Evolutionary conservation across 441 rosid species (phyloP).

Genomic region (Erodium moschatum): DNA sequence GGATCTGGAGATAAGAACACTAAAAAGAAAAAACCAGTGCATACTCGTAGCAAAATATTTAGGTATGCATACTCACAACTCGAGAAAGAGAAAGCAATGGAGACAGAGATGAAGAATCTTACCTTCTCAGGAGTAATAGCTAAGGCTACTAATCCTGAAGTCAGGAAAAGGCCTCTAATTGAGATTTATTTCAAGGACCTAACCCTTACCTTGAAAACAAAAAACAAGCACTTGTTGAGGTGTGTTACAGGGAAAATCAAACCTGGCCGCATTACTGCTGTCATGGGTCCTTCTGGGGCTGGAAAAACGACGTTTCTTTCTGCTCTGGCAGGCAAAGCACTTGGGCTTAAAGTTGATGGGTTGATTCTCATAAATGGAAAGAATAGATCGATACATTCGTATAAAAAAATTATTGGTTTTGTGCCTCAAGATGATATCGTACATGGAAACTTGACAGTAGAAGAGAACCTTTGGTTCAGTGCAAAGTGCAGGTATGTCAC

Average conservation of each 20-base stretch:
- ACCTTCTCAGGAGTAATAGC: constrained; percentile 88
- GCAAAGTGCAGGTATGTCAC: constrained; percentile 78
- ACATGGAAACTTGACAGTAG: constrained; percentile 93
- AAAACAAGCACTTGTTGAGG: constrained; percentile 74
- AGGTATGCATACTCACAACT: constrained; percentile 88
- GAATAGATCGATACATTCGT: constrained; percentile 61
- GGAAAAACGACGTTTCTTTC: constrained; percentile 95
- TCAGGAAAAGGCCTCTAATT: constrained; percentile 53
- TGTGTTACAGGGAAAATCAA: constrained; percentile 77
- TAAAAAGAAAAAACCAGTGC: constrained; percentile 62
- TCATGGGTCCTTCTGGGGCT: constrained; percentile 99
- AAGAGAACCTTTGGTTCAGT: constrained; percentile 93
- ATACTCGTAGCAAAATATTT: constrained; percentile 89
- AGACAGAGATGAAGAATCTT: constrained; percentile 49
- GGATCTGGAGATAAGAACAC: constrained; percentile 62
- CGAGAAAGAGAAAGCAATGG: constrained; percentile 81
- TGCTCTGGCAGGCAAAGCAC: constrained; percentile 79
- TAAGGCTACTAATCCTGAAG: constrained; percentile 65
- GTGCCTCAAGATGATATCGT: constrained; percentile 98
- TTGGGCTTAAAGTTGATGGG: constrained; percentile 68
- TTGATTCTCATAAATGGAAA: constrained; percentile 73
- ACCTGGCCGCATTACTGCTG: constrained; percentile 90
- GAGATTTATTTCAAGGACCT: constrained; percentile 82
- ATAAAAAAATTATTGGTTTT: constrained; percentile 80
- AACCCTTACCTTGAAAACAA: constrained; percentile 63